Evolutionary conservation across 2,329 filamentous ascomycete genomes (phyloP).

Genomic region (Ceratocystis papillata): DNA sequence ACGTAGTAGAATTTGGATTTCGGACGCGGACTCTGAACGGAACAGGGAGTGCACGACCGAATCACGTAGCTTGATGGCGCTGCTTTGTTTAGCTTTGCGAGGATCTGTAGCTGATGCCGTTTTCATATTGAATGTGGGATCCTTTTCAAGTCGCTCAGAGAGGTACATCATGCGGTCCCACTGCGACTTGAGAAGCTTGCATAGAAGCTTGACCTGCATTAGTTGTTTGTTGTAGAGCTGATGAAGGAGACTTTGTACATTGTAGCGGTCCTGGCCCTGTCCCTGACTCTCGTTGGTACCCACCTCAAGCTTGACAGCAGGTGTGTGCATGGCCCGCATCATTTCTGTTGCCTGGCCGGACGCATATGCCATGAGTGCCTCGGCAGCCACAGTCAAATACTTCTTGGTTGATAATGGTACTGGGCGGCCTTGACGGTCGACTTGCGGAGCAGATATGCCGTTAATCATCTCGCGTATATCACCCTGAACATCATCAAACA

Average conservation of each 20-base stretch:
- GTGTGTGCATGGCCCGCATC: constrained; percentile 19
- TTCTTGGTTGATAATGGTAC: constrained; percentile 10
- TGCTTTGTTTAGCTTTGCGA: constrained; percentile 19
- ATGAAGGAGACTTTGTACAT: background rate
- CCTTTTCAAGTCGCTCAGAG: constrained; percentile 17
- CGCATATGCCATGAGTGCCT: constrained; percentile 20
- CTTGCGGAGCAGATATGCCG: constrained; percentile 1
- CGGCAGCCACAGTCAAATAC: constrained; percentile 16
- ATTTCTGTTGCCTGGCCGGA: constrained; percentile 17
- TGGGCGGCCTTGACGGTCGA: constrained; percentile 10
- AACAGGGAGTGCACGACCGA: constrained; percentile 14
- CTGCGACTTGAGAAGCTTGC: constrained; percentile 24
- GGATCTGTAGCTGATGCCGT: constrained; percentile 4
- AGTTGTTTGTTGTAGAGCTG: constrained; percentile 17
- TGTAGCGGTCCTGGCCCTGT: background rate
- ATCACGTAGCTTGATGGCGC: constrained; percentile 19
- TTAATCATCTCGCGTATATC: constrained; percentile 22
- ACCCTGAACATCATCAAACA: constrained; percentile 26
- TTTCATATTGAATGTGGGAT: constrained; percentile 12
- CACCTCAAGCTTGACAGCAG: background rate
- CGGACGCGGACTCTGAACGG: background rate
- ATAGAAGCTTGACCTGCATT: constrained; percentile 13
- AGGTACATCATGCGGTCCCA: constrained; percentile 27
- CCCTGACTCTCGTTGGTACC: no score
- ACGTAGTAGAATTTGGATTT: constrained; percentile 8